These are phyloP conservation scores for Abrus precatorius DNA, from an alignment of 306 rosid genomes.

Conservation along the genomic window DNA sequence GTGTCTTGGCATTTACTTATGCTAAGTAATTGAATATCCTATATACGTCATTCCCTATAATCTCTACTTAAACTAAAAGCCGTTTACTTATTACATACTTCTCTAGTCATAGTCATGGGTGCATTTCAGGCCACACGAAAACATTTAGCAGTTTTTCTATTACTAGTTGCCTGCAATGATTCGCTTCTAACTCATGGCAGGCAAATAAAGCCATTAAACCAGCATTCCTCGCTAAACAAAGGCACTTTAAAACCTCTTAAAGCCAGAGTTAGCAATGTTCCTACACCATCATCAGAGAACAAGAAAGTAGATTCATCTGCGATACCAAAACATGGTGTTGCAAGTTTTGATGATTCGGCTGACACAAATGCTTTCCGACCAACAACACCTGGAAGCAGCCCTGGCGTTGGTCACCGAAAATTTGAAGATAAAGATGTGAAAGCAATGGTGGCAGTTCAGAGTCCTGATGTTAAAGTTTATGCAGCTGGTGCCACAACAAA, in stretches of 20 bases:
- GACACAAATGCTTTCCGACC: conserved; percentile 54
- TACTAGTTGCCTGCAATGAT: conserved; percentile 31
- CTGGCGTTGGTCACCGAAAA: conserved; percentile 60
- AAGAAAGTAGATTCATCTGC: not conserved
- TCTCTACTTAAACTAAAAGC: not conserved
- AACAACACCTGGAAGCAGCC: conserved; percentile 72
- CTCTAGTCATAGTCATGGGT: conserved; percentile 30
- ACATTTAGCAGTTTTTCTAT: conserved; percentile 24
- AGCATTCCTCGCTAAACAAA: not conserved
- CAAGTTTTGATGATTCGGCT: not conserved
- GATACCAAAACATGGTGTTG: not conserved
- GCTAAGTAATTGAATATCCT: not conserved
- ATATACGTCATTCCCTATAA: not conserved
- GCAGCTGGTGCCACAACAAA: conserved; percentile 1
- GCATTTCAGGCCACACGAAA: conserved; percentile 31
- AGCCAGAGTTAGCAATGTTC: not conserved
- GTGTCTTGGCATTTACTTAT: not conserved
- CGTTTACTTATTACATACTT: not conserved
- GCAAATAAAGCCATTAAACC: conserved; percentile 36
- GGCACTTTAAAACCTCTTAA: not conserved
- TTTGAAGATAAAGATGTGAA: not conserved
- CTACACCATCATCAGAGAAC: conserved; percentile 26
- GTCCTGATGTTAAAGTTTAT: conserved; percentile 28
- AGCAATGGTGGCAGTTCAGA: conserved; percentile 31
- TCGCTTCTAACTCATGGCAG: conserved; percentile 39